phyloP scores from a whole-genome alignment of 148 eudicot genomes.

The Limonium bicolor region DNA sequence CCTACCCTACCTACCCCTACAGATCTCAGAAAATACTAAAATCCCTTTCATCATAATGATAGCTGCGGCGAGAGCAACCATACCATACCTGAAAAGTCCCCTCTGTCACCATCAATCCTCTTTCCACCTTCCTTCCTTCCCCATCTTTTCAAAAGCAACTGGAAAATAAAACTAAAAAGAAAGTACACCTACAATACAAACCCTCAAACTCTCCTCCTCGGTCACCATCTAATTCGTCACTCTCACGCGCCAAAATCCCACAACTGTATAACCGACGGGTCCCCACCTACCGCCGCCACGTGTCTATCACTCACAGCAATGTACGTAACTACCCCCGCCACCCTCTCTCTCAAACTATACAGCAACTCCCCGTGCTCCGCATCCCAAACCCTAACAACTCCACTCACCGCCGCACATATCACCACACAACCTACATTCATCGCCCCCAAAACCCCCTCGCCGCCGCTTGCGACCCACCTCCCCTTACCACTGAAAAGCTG shows the following conservation, averaged over 20 bases:
- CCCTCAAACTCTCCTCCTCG: too few species aligned
- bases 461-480: conserved; percentile 11
- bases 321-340: conserved; percentile 29
- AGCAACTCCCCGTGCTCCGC: conserved; percentile 30
- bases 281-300: conserved; percentile 32
- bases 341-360: conserved; percentile 38
- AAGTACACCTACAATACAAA: too few species aligned
- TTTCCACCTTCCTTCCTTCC: too few species aligned
- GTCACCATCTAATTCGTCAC: too few species aligned
- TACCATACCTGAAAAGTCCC: too few species aligned
- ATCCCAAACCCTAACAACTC: conserved; percentile 48
- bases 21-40: too few species aligned
- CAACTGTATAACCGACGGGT: conserved; percentile 29
- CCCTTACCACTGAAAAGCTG: conserved; percentile 28
- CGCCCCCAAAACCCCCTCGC: conserved; percentile 34
- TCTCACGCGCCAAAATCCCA: conserved; percentile 83
- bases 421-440: conserved; percentile 43
- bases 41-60: too few species aligned
- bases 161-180: too few species aligned
- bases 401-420: conserved; percentile 31
- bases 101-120: too few species aligned
- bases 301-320: conserved; percentile 34
- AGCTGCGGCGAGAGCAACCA: too few species aligned
- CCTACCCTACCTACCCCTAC: too few species aligned
- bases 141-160: too few species aligned